Evolutionary conservation across 495 filamentous ascomycete species (phyloP).

Genomic region (Talaromyces stipitatus): DNA sequence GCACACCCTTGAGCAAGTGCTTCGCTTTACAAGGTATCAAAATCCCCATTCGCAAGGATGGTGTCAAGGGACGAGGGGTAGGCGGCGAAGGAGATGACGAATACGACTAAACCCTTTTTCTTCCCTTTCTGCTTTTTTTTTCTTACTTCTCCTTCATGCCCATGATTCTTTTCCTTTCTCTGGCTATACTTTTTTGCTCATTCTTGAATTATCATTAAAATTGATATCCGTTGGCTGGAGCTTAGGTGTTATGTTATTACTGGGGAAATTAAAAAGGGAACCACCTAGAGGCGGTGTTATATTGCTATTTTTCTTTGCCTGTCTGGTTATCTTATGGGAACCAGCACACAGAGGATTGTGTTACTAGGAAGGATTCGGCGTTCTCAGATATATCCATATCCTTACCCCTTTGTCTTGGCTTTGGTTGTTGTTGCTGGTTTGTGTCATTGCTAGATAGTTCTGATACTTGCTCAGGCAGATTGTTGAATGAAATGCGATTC

Average conservation of each 20-base stretch:
- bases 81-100: constrained; percentile 57
- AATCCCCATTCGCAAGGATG: constrained; percentile 88
- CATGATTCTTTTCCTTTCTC: background rate
- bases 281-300: constrained; percentile 16
- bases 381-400: too few species aligned
- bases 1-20: constrained; percentile 83
- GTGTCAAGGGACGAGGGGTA: constrained; percentile 53
- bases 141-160: background rate
- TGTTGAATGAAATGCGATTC: too few species aligned
- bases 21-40: constrained; percentile 97
- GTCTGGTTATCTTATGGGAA: too few species aligned
- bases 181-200: background rate
- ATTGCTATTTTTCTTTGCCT: background rate
- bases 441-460: too few species aligned
- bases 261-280: background rate
- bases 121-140: background rate
- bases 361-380: too few species aligned
- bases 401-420: too few species aligned
- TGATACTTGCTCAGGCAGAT: too few species aligned
- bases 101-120: constrained; percentile 13
- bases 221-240: constrained; percentile 1
- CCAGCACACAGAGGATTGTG: background rate
- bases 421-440: too few species aligned
- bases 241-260: background rate
- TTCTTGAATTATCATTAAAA: background rate